These are phyloP conservation scores for Striga asiatica DNA, from an alignment of 257 asterid species.

Conservation along the genomic window DNA sequence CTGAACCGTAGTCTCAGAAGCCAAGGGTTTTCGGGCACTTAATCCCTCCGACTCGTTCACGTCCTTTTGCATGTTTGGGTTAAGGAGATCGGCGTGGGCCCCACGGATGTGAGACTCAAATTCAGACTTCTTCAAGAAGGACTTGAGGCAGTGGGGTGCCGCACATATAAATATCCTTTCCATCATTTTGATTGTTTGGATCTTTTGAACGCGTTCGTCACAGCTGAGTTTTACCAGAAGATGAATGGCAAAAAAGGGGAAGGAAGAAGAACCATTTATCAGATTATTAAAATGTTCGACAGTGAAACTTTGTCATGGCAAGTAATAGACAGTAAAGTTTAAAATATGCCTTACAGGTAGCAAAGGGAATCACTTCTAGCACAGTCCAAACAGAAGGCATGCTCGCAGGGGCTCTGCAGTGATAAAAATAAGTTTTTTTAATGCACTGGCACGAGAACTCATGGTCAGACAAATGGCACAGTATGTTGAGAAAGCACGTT, in stretches of 20 bases:
- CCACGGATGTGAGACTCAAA: slow-evolving; percentile 57
- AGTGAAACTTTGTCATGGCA: background rate
- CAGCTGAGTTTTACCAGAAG: slow-evolving; percentile 41
- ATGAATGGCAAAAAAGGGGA: slow-evolving; percentile 4
- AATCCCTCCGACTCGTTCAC: slow-evolving; percentile 58
- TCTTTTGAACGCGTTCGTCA: slow-evolving; percentile 84
- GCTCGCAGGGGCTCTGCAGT: slow-evolving; percentile 96
- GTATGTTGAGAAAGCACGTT: background rate
- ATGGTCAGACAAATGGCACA: background rate
- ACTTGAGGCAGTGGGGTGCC: slow-evolving; percentile 92
- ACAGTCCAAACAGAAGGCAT: slow-evolving; percentile 93
- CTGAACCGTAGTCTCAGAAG: slow-evolving; percentile 87
- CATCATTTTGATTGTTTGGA: slow-evolving; percentile 90
- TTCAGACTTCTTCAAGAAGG: slow-evolving; percentile 74
- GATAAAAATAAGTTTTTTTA: slow-evolving; percentile 8
- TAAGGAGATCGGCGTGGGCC: slow-evolving; percentile 56
- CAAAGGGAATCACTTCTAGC: slow-evolving; percentile 89
- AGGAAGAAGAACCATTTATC: no score
- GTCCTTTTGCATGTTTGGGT: slow-evolving; percentile 40
- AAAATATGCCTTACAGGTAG: slow-evolving; percentile 69
- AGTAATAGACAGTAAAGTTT: background rate
- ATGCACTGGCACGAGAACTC: background rate
- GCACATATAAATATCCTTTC: slow-evolving; percentile 85
- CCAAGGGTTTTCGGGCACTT: slow-evolving; percentile 60
- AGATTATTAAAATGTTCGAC: no score